Evolutionary conservation across 306 rosid species (phyloP), one percentile per base, ranked within the genome.

Genomic region (Dryas drummondii): DNA sequence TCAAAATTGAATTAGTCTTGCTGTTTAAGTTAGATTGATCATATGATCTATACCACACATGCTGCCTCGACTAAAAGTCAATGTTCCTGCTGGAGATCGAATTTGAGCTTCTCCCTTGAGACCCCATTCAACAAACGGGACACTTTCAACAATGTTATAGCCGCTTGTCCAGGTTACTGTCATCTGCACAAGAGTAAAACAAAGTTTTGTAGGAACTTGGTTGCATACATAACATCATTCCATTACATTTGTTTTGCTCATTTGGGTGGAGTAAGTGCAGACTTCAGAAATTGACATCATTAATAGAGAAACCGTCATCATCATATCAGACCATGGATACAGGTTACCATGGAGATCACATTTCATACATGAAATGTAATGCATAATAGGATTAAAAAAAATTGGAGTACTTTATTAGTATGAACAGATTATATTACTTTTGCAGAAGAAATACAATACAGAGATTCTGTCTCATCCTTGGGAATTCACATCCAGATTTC

Each of bases 81-180:
- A 82, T 55, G 98, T 93, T 74, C 88, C 97, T 4, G 98, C 98
- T 19, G 93, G 91, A 64, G 97, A 84, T 78, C 49, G 85, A 19
- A 26, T 77, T 12, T 19, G 83, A 1, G 4, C 45, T 58, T 72
- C 82, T 67, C 88, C 94, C 22, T 66, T 37, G 26, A 37, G 68
- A 77, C 91, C 90, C 93, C 92, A 91, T 57, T 89, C 88, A 66
- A 89, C 87, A 9, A 89, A 84, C 0, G 98, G 94, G 22, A 78
- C 82, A 66, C 94, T 96, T 75, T 91, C 97, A 66, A 72, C 66
- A 53, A 89, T 81, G 71, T 74, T 74, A 51, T 91, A 93, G 66
- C 98, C 97, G 76, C 98, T 93, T 32, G 97, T 91, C 98, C 98
- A 91, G 16, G 98, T 91, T 66, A 93, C 74, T 60, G 96, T 83